Base-by-base conservation (phyloP, 768 basidiomycete species). In the Leccinellum albellum region DNA sequence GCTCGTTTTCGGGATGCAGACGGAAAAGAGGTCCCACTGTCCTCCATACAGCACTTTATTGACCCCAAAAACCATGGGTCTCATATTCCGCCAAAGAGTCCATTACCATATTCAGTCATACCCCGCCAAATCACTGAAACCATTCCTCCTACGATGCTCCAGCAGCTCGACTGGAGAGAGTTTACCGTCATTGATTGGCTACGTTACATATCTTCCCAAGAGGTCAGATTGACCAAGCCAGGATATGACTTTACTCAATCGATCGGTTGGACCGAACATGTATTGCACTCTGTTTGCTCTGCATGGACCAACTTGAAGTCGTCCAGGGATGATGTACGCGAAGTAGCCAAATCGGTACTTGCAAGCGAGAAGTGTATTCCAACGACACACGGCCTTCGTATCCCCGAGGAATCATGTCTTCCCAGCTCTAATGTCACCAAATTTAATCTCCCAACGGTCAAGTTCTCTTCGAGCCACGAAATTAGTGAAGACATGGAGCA, bases 321-420 rank as follows among this genome's bases (percentile, higher is more conserved):
- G 4, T 33, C 32, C 32, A 10, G 14, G 14, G 10, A 10, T 12
- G 29, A 31, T 31, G 32, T 33, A 14, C 32, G 1, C 14, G 14
- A 10, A 70, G 17, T n/a, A 4, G 40, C 51, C 8, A 52, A 14
- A n/a, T 20, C n/a, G n/a, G 8, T 52, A 42, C 21, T 52, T 9
- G 2, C 33, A 70, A 6, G 57, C 62, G 13, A 63, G 80, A 6
- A 65, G 1, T 82, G 82, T 62, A 71, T 87, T 4, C 85, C 74
- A 53, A 77, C 74, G n/a, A 70, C 51, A 15, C 3, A 21, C 12
- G 94, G 94, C 6, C 80, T 94, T 75, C 85, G 82, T 62, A 66
- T 69, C 32, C 90, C 94, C 0, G 70, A 72, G 5, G 82, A 92
- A 56, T 73, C 88, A 4, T 96, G 93, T 74, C 92, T 96, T 67